A percentile compares a stretch with the other conserved stretches of the same genome.
Conservation (phyloP, 2,329 filamentous ascomycete genomes). For the Hymenoscyphus linearis region DNA sequence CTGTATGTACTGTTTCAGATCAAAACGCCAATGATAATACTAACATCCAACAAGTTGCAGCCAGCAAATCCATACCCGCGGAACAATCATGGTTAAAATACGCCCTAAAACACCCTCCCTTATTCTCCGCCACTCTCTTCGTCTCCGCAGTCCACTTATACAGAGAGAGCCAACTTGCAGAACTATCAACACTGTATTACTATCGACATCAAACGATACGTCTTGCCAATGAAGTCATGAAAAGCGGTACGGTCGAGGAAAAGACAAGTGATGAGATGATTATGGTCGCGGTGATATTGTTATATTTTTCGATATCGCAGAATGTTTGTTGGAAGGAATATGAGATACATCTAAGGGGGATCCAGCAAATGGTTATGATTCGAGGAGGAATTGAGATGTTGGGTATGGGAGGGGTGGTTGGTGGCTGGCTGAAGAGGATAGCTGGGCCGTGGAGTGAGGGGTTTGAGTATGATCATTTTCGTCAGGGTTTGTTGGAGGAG, state of each 20-base stretch:
- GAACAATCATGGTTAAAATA: constrained; percentile 16
- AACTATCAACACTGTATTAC: constrained; percentile 13
- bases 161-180: constrained; percentile 11
- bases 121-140: constrained; percentile 22
- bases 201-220: constrained; percentile 22
- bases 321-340: constrained; percentile 15
- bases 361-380: constrained; percentile 21
- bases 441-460: constrained; percentile 21
- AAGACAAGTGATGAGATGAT: constrained; percentile 22
- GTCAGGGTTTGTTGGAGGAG: background rate
- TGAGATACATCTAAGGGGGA: constrained; percentile 21
- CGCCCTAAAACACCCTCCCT: constrained; percentile 19
- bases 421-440: constrained; percentile 17
- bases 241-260: constrained; percentile 4
- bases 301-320: constrained; percentile 19
- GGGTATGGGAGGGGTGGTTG: constrained; percentile 19
- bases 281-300: constrained; percentile 18
- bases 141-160: constrained; percentile 19
- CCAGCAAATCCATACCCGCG: constrained; percentile 1
- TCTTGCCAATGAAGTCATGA: constrained; percentile 20
- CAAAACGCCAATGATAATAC: background rate
- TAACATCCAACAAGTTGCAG: constrained; percentile 4
- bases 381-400: constrained; percentile 16
- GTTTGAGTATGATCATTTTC: constrained; percentile 15
- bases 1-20: constrained; percentile 7